Conservation (phyloP, 768 basidiomycete species). For the Neoboletus magnificus region DNA sequence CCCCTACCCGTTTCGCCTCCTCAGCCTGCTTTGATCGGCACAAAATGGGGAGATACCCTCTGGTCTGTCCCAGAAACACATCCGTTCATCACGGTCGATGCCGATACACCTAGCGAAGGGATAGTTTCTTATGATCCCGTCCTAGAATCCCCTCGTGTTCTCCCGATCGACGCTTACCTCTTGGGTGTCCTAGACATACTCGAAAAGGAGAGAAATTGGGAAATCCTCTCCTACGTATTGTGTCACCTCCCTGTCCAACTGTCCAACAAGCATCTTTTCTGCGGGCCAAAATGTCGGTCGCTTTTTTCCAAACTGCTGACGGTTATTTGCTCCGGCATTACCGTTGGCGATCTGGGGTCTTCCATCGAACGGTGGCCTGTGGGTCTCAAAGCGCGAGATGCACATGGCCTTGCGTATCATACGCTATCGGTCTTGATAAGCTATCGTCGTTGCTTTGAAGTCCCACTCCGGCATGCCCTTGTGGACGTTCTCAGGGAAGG, state of each 20-base stretch:
- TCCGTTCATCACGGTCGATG: conserved; percentile 52
- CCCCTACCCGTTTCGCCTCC: conserved; percentile 33
- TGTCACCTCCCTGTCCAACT: conserved; percentile 90
- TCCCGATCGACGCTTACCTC: conserved; percentile 79
- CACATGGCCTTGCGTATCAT: conserved; percentile 85
- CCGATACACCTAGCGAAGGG: conserved; percentile 63
- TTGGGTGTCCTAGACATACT: conserved; percentile 59
- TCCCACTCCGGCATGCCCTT: conserved; percentile 60
- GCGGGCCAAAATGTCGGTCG: conserved; percentile 75
- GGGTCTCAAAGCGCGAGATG: conserved; percentile 70
- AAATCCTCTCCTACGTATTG: conserved; percentile 86
- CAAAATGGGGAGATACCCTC: conserved; percentile 44
- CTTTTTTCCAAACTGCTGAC: conserved; percentile 61
- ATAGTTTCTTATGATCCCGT: conserved; percentile 62
- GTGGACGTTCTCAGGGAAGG: conserved; percentile 72
- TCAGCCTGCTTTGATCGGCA: conserved; percentile 19
- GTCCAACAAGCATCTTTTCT: conserved; percentile 94
- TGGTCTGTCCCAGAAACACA: conserved; percentile 71
- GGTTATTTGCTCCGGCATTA: conserved; percentile 65
- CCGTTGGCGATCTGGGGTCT: conserved; percentile 53
- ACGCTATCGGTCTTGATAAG: conserved; percentile 84
- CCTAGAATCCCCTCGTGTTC: conserved; percentile 41
- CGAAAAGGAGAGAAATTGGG: conserved; percentile 82
- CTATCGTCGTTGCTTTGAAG: conserved; percentile 77
- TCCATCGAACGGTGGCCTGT: conserved; percentile 57